Evolutionary conservation across 1,284 basidiomycete genomes (phyloP).

Genomic region (Trametes polyzona): DNA sequence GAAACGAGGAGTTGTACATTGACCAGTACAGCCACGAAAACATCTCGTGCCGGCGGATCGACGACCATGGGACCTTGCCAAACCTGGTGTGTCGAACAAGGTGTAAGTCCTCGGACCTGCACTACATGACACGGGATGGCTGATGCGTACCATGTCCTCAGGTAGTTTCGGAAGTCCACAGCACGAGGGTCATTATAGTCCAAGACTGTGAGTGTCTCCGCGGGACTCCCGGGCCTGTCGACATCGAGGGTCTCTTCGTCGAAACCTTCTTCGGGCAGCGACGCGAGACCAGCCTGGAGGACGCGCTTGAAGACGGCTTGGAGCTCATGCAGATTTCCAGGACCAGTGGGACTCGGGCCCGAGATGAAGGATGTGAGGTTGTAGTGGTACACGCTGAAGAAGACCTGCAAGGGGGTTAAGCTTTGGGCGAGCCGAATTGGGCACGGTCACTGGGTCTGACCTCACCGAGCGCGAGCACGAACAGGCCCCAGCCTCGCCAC

Average conservation of each 20-base stretch:
- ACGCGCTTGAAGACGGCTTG: constrained; percentile 61
- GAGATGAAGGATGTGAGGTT: constrained; percentile 60
- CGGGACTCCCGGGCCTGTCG: constrained; percentile 62
- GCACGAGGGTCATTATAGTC: constrained; percentile 71
- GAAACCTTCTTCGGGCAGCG: constrained; percentile 52
- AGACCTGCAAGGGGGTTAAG: constrained; percentile 49
- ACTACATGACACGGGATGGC: not conserved
- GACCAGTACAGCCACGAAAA: constrained; percentile 86
- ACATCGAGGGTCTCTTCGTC: constrained; percentile 59
- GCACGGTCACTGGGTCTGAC: constrained; percentile 40
- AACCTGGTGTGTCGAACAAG: constrained; percentile 64
- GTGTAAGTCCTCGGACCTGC: not conserved
- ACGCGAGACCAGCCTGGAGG: constrained; percentile 66
- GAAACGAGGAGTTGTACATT: constrained; percentile 71
- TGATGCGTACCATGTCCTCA: constrained; percentile 59
- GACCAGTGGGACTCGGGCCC: constrained; percentile 49
- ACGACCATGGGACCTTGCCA: constrained; percentile 73
- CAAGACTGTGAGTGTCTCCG: constrained; percentile 59
- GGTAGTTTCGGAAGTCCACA: constrained; percentile 72
- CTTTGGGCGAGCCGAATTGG: constrained; percentile 5
- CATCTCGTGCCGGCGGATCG: constrained; percentile 68
- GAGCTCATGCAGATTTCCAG: constrained; percentile 57
- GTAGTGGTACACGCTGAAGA: constrained; percentile 77
- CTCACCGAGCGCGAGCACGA: constrained; percentile 61
- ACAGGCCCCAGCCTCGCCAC: constrained; percentile 43